Evolutionary conservation across 495 filamentous ascomycete species (phyloP).

Genomic region (Glutinoglossum americanum): DNA sequence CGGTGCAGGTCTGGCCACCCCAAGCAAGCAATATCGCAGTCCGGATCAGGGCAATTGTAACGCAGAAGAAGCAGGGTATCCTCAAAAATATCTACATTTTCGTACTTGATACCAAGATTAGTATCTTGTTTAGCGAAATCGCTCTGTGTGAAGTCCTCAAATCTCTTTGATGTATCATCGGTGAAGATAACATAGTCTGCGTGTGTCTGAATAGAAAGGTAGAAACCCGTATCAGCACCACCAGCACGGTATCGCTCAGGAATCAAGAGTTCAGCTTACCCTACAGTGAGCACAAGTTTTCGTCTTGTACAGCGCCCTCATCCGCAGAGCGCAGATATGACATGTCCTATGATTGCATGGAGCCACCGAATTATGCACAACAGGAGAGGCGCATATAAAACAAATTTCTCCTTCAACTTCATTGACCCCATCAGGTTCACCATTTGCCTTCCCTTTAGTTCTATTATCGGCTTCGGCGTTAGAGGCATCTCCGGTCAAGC

Average conservation of each 20-base stretch:
- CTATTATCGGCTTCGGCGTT: constrained; percentile 3
- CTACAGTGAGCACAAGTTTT: constrained; percentile 89
- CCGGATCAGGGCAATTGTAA: constrained; percentile 79
- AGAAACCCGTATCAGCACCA: not conserved
- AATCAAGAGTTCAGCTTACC: constrained; percentile 24
- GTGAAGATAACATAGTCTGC: constrained; percentile 80
- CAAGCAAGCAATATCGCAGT: constrained; percentile 75
- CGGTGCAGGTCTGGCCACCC: constrained; percentile 86
- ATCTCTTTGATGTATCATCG: constrained; percentile 56
- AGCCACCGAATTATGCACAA: constrained; percentile 64
- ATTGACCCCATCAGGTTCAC: constrained; percentile 12
- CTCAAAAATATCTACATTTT: constrained; percentile 64
- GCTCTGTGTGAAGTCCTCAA: constrained; percentile 49
- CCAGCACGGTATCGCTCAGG: not conserved
- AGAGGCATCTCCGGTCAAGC: constrained; percentile 15
- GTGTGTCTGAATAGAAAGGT: constrained; percentile 32
- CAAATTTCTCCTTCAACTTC: constrained; percentile 62
- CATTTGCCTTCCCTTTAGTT: not conserved
- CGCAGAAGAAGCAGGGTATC: constrained; percentile 74
- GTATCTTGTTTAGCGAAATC: constrained; percentile 59
- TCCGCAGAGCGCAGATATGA: constrained; percentile 77
- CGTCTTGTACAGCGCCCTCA: constrained; percentile 85
- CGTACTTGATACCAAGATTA: constrained; percentile 75
- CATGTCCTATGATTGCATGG: constrained; percentile 92
- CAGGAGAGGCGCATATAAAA: constrained; percentile 85